Base-by-base conservation (phyloP, 768 basidiomycete genomes). In the Lenzites betulinus region DNA sequence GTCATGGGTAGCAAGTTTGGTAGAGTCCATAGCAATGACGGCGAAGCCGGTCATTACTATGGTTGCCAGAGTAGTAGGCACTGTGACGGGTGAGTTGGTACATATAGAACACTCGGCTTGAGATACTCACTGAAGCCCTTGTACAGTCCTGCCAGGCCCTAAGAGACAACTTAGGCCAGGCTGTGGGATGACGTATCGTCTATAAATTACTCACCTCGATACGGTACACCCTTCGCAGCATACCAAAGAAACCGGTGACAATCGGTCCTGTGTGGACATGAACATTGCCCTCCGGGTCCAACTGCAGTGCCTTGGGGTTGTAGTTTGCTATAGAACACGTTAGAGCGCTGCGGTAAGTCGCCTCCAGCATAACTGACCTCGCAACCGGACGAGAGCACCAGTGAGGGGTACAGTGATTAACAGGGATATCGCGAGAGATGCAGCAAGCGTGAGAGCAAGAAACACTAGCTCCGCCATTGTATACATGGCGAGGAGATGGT, bases 221-320 rank as follows among this genome's bases (percentile, higher is more conserved):
- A 54, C 76, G 80, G 69, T 86, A 85, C 7, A 90, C 90, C 47
- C 92, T 80, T 48, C 62, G 67, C 63, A 91, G 70, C 91, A 93
- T 93, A 18, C 78, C 83, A 64, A 91, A 82, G 75, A 87, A 92
- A 3, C 87, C 85, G 16, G 82, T 83, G 56, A 93, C 80, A n/a
- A 90, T 81, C 59, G 92, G 92, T 6, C 78, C 77, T 5, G 89
- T 87, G 66, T 91, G 85, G 0, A 90, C 84, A 71, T 86, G 81
- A n/a, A 83, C 87, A 48, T 81, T 85, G 33, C 88, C 90, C 69
- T 92, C 90, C 30, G 81, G 76, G 71, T 93, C 92, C 41, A 93
- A 79, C 53, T 88, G 89, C 41, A 94, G 84, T 36, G 88, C 90
- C 72, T 89, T 90, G 2, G 92, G 92, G 68, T 90, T 91, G 77